Evolutionary conservation across 1,284 basidiomycete species (phyloP).

Genomic region (Crucibulum cyathiforme): DNA sequence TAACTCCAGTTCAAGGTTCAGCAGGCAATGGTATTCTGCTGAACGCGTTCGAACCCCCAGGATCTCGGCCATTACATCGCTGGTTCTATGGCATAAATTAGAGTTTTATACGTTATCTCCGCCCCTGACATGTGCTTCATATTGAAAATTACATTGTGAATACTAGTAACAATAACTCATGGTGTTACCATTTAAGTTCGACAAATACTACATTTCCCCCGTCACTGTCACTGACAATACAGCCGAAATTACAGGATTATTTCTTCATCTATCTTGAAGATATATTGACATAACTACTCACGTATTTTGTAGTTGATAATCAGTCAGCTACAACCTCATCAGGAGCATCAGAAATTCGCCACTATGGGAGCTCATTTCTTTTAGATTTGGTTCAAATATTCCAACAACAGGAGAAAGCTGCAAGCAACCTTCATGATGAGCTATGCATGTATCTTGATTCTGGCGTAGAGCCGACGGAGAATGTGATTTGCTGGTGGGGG

Average conservation of each 20-base stretch:
- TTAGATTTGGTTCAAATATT: constrained; percentile 9
- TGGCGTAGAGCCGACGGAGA: not conserved
- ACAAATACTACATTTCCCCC: not conserved
- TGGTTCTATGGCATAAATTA: no score
- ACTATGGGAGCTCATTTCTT: constrained; percentile 9
- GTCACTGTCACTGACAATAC: not conserved
- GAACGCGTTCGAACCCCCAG: no score
- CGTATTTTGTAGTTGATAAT: not conserved
- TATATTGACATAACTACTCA: not conserved
- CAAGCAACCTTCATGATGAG: constrained; percentile 5
- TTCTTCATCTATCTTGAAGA: no score
- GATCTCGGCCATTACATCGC: no score
- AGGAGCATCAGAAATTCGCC: not conserved
- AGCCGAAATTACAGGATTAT: no score
- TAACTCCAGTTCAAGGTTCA: no score
- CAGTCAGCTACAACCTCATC: not conserved
- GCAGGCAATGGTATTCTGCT: no score
- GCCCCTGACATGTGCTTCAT: no score
- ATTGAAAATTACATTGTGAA: not conserved
- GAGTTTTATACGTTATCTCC: no score
- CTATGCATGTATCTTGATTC: constrained; percentile 6
- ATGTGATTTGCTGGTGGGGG: constrained; percentile 8
- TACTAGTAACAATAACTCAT: not conserved
- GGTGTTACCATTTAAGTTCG: not conserved
- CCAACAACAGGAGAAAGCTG: constrained; percentile 1